Base-by-base conservation (phyloP, 805 yeast species). In the Yarrowia sp. region DNA sequence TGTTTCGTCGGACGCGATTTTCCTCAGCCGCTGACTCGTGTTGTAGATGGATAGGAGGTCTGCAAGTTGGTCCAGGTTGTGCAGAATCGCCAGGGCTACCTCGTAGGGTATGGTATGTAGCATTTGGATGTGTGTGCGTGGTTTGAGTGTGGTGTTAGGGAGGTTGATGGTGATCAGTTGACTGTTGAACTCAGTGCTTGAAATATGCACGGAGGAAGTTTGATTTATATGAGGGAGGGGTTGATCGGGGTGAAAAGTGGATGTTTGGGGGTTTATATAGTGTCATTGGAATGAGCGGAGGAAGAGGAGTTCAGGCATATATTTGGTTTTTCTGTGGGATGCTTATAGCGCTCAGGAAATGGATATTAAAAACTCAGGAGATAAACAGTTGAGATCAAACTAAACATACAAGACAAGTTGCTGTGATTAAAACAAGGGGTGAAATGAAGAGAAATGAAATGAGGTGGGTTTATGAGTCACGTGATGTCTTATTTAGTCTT, bases 41-140 rank as follows among this genome's bases (percentile, higher is more conserved):
- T 55, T 41, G 47, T 39, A 55, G 36, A 55, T 47, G n/a, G 61
- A 38, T 31, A 55, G 38, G 7, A 55, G 61, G n/a, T 55, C 61
- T 6, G 41, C 8, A 5, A 55, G 61, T 7, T 55, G 15, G 39
- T 41, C 47, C 15, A 55, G 38, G 2, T 55, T 28, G 31, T 55
- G 61, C 31, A 55, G 38, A 17, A 55, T 55, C 61, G 61, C 28
- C 33, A 55, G 36, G 31, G 61, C 38, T 4, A 55, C 15, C 33
- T 55, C 61, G 61, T 55, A 55, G 13, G 61, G 61, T 17, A 55
- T 28, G n/a, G 31, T 18, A 39, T 55, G 38, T n/a, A 55, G 22
- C 61, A 55, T 55, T 22, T 33, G 17, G 55, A 17, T 18, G 9
- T 6, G 31, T 43, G 14, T n/a, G 33, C 1, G 33, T 15, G 10